A percentile compares a stretch with the other conserved stretches of the same genome.
Evolutionary conservation across 495 filamentous ascomycete genomes (phyloP).

Genomic region (Penicillium cinerascens): DNA sequence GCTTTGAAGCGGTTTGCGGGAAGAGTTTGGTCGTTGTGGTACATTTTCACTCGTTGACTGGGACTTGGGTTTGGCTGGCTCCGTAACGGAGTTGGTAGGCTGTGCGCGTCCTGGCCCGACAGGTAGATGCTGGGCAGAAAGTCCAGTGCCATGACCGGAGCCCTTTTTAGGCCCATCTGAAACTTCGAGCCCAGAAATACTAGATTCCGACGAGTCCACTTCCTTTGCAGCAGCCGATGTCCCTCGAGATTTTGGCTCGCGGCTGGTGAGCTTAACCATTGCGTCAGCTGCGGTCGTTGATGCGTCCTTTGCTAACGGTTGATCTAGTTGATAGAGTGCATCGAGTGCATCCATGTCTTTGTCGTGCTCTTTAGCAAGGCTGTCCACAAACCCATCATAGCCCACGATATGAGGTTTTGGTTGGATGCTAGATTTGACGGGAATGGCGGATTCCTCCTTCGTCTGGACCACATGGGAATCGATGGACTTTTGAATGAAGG

Average conservation of each 20-base stretch:
- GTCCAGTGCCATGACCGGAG: not conserved
- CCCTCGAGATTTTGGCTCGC: not conserved
- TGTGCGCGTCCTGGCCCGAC: not conserved
- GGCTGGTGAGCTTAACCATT: not conserved
- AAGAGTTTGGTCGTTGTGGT: constrained; percentile 1
- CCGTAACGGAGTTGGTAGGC: not conserved
- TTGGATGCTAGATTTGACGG: not conserved
- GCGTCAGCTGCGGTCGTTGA: not conserved
- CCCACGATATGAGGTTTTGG: not conserved
- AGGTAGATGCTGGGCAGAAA: not conserved
- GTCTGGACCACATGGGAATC: not conserved
- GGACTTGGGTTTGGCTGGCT: not conserved
- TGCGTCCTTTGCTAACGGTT: too few species aligned
- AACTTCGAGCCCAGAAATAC: not conserved
- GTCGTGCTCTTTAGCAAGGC: not conserved
- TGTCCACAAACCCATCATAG: not conserved
- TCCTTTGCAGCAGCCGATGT: not conserved
- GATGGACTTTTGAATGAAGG: not conserved
- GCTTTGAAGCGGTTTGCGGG: constrained; percentile 35
- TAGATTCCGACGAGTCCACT: not conserved
- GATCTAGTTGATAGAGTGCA: too few species aligned
- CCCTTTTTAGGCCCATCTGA: not conserved
- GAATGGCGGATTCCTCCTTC: not conserved
- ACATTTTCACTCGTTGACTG: not conserved
- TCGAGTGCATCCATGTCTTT: not conserved